Conservation (phyloP, 2,329 filamentous ascomycete genomes). For the Phaeosphaeriaceae sp. region DNA sequence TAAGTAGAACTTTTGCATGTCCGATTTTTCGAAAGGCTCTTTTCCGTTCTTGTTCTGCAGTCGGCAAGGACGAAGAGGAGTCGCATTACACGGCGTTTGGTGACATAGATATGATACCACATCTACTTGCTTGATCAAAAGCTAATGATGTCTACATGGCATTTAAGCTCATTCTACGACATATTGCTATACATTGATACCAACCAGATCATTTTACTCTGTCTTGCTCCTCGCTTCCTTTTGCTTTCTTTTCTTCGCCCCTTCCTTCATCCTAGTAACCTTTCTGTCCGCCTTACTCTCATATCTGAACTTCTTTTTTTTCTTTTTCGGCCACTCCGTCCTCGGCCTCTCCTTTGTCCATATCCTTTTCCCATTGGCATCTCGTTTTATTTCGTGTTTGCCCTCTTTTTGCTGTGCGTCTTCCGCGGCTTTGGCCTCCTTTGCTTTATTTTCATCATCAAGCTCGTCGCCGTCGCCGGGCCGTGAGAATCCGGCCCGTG, state of each 20-base stretch:
- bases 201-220: not conserved
- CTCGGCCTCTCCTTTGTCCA: slow-evolving; percentile 63
- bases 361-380: slow-evolving; percentile 50
- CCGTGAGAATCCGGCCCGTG: slow-evolving; percentile 73
- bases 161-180: too few relatives aligned
- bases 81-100: too few relatives aligned
- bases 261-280: slow-evolving; percentile 61
- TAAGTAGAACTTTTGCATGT: too few relatives aligned
- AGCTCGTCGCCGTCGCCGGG: slow-evolving; percentile 46
- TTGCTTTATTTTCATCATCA: slow-evolving; percentile 29
- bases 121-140: too few relatives aligned
- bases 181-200: too few relatives aligned
- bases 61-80: too few relatives aligned
- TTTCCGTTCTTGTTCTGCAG: too few relatives aligned
- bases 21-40: too few relatives aligned
- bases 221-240: slow-evolving; percentile 61
- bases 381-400: slow-evolving; percentile 28
- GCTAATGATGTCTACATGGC: too few relatives aligned
- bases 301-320: slow-evolving; percentile 91
- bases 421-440: slow-evolving; percentile 22
- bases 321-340: slow-evolving; percentile 67
- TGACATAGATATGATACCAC: too few relatives aligned
- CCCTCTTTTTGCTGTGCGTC: slow-evolving; percentile 53
- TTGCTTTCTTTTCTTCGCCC: slow-evolving; percentile 72
- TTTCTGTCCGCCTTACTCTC: slow-evolving; percentile 69